phyloP scores from a whole-genome alignment of 148 eudicot genomes.

The Chenopodium suecicum region DNA sequence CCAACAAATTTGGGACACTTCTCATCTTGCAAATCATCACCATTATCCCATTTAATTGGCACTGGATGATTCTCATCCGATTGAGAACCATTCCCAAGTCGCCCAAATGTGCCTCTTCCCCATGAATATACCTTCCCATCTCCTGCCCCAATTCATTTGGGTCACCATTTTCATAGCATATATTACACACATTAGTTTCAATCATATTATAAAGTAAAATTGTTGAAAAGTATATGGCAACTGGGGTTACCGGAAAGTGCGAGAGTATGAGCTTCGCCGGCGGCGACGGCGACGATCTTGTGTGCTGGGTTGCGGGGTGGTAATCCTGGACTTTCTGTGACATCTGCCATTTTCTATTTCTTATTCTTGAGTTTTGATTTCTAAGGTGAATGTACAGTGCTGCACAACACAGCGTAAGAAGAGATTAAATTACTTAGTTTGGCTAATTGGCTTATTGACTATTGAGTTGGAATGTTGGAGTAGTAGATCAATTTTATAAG shows the following conservation, averaged over 20 bases:
- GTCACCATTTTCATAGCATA: neutral
- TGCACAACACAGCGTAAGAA: too few relatives aligned
- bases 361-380: neutral
- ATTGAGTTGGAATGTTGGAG: too few relatives aligned
- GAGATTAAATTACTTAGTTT: too few relatives aligned
- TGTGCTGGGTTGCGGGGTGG: constrained; percentile 22
- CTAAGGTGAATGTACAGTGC: too few relatives aligned
- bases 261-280: constrained; percentile 89
- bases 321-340: neutral
- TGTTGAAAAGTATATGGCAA: neutral
- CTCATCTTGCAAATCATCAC: neutral
- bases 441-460: too few relatives aligned
- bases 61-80: constrained; percentile 49
- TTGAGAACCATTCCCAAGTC: constrained; percentile 75
- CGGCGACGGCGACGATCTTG: constrained; percentile 52
- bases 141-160: constrained; percentile 11
- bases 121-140: constrained; percentile 76
- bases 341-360: neutral
- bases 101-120: constrained; percentile 86
- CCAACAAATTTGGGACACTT: constrained; percentile 39
- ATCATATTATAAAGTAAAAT: neutral
- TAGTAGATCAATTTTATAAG: too few relatives aligned
- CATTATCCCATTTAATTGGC: constrained; percentile 32
- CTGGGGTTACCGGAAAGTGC: constrained; percentile 49
- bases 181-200: neutral